These are phyloP conservation scores for Antitrichia curtipendula DNA, from an alignment of 225 moss, liverwort and hornwort species.

Conservation along the genomic window DNA sequence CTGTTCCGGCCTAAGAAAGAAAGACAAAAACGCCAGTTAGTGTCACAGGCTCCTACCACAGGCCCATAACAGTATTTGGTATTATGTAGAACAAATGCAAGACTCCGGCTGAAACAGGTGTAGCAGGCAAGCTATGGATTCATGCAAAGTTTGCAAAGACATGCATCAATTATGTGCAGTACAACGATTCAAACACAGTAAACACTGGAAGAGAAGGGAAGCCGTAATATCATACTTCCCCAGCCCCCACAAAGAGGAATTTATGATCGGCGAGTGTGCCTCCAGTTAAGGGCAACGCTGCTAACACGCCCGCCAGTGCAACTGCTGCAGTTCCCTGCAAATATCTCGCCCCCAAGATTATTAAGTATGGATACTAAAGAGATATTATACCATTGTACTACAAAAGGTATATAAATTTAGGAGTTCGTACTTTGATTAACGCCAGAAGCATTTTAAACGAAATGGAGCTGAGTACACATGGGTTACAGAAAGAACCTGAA, in stretches of 20 bases:
- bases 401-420: neutral
- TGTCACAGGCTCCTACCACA: neutral
- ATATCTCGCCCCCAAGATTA: neutral
- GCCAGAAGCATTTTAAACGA: neutral
- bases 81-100: neutral
- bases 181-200: neutral
- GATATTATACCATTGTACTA: neutral
- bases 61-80: neutral
- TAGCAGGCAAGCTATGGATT: neutral
- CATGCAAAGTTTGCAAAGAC: neutral
- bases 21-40: neutral
- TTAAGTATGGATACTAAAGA: neutral
- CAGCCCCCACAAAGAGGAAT: slow-evolving; percentile 67
- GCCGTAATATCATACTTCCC: slow-evolving; percentile 22
- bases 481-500: slow-evolving; percentile 30
- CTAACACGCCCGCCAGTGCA: slow-evolving; percentile 64
- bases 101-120: neutral
- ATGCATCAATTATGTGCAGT: neutral
- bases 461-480: neutral
- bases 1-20: slow-evolving; percentile 53
- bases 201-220: neutral
- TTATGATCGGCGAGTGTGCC: slow-evolving; percentile 70
- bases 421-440: neutral
- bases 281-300: slow-evolving; percentile 65
- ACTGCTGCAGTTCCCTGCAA: slow-evolving; percentile 76